Evolutionary conservation across 805 yeast species (phyloP), one percentile per base, ranked within the genome.

Genomic region (Diddensiella transvaalensis): DNA sequence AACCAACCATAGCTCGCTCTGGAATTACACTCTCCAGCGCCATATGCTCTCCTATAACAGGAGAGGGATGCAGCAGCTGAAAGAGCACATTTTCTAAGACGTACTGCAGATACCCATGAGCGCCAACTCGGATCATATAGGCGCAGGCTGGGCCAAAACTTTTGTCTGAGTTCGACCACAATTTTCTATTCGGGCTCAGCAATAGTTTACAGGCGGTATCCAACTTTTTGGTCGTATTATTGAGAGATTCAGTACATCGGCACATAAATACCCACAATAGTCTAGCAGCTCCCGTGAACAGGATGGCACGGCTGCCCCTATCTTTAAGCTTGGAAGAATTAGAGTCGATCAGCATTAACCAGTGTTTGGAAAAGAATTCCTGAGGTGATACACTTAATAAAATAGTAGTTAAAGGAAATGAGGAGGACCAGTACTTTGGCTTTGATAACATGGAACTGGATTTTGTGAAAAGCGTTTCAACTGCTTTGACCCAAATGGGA

Each of bases 401-500:
- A 0, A 96, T 79, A 0, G 89, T 80, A 24, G 85, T 78, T 40
- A 91, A 61, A 26, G 83, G 78, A 42, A 85, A 74, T 3, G 87
- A 78, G 45, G 78, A 72, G 5, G 79, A 75, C 95, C 96, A 88
- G 41, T 50, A 51, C 37, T 51, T 53, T 11, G 50, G 48, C 29
- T 53, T 51, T 23, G 50, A 37, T 48, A 66, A 75, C 69, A 76
- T 73, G 42, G 69, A 76, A 48, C 62, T 65, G 36, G 73, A 74
- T 13, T 76, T 78, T 13, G 72, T 65, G 62, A 77, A 82, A 11
- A 91, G 79, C 17, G 73, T 68, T 19, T 77, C 76, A 46, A 88
- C 78, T 0, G 96, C 93, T 36, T 81, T 86, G 0, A 83, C 82
- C 99, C 99, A 93, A 1, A 85, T 80, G 2, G 99, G 99, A 63